These are phyloP conservation scores for Xylariaceae sp. DNA, from an alignment of 2,329 filamentous ascomycete species.

Conservation along the genomic window DNA sequence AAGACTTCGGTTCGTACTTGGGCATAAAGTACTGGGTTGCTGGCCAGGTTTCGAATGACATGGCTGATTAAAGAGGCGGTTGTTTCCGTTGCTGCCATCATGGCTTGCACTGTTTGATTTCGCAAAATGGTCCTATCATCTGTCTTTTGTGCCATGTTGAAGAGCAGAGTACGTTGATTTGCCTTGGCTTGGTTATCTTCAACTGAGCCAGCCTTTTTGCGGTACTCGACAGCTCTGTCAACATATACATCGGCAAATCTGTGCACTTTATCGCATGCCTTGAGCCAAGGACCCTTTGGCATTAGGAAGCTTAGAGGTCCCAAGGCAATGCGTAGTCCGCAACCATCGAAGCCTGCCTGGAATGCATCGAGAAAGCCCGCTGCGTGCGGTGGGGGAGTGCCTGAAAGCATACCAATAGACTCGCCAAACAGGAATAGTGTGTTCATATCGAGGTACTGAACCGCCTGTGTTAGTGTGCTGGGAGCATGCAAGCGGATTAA, in stretches of 20 bases:
- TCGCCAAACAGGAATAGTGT: conserved; percentile 24
- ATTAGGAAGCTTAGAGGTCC: conserved; percentile 22
- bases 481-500: conserved; percentile 8
- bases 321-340: conserved; percentile 22
- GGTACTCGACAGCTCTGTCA: conserved; percentile 21
- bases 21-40: conserved; percentile 16
- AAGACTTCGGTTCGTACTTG: conserved; percentile 20
- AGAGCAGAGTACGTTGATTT: conserved; percentile 19
- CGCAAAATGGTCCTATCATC: conserved; percentile 19
- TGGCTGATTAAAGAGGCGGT: conserved; percentile 22
- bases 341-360: conserved; percentile 22
- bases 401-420: conserved; percentile 22
- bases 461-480: conserved; percentile 18
- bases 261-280: conserved; percentile 22
- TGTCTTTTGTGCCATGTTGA: conserved; percentile 20
- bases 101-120: conserved; percentile 20
- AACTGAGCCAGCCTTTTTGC: conserved; percentile 15
- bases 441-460: conserved; percentile 22
- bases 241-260: conserved; percentile 22
- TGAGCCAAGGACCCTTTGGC: conserved; percentile 22
- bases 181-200: conserved; percentile 16
- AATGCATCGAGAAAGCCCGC: conserved; percentile 21
- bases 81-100: conserved; percentile 21
- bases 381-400: conserved; percentile 18
- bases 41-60: conserved; percentile 21